Evolutionary conservation across 2,329 filamentous ascomycete genomes (phyloP).

Genomic region (Colletotrichum karsti): DNA sequence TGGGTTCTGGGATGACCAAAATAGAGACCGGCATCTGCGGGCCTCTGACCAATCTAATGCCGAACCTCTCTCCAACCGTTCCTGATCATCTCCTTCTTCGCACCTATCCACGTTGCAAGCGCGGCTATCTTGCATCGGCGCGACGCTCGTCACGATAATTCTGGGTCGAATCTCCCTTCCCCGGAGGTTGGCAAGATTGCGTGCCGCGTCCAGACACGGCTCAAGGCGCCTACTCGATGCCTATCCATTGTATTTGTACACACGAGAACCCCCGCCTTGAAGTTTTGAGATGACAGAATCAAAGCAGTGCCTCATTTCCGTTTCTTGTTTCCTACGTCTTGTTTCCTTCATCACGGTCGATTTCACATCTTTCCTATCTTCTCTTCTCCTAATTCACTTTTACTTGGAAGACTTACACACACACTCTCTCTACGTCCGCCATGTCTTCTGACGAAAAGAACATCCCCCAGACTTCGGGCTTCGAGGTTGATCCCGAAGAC

Average conservation of each 20-base stretch:
- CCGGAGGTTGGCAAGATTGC: slow-evolving; percentile 3
- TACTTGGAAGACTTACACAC: not conserved
- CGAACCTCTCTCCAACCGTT: not conserved
- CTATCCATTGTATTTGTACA: slow-evolving; percentile 19
- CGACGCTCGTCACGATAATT: slow-evolving; percentile 26
- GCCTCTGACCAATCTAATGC: slow-evolving; percentile 17
- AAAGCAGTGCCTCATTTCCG: not conserved
- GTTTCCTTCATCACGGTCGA: not conserved
- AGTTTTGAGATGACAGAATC: not conserved
- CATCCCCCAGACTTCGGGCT: slow-evolving; percentile 53
- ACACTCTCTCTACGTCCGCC: not conserved
- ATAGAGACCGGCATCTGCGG: slow-evolving; percentile 20
- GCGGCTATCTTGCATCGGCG: slow-evolving; percentile 30
- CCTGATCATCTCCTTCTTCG: slow-evolving; percentile 6
- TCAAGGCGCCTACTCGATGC: not conserved
- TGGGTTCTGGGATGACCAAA: slow-evolving; percentile 15
- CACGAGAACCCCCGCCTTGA: not conserved
- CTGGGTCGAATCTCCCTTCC: not conserved
- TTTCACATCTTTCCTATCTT: not conserved
- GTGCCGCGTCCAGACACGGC: not conserved
- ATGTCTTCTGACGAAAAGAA: slow-evolving; percentile 44
- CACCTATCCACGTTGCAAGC: slow-evolving; percentile 13
- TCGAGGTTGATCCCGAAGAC: slow-evolving; percentile 56
- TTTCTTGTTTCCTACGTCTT: not conserved
- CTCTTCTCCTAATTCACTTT: not conserved